Conservation (phyloP, 352 stramenopile species). For the Phytophthora pinifolia region DNA sequence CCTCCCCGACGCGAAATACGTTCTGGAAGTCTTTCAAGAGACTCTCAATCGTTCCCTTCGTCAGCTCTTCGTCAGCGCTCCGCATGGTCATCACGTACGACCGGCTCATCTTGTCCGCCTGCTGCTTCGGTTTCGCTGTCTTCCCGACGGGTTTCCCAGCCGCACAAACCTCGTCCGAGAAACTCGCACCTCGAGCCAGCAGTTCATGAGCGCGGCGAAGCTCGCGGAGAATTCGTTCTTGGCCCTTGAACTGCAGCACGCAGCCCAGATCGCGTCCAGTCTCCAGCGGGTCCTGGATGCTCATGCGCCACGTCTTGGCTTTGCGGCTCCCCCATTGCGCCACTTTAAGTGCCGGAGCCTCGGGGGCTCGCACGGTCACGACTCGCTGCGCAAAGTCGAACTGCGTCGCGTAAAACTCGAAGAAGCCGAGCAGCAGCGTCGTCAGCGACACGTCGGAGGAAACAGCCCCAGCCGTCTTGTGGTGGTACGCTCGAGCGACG, state of each 20-base stretch:
- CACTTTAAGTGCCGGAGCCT: slow-evolving; percentile 38
- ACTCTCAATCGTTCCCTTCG: slow-evolving; percentile 27
- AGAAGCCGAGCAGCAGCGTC: slow-evolving; percentile 94
- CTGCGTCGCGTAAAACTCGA: slow-evolving; percentile 95
- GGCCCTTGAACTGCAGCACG: slow-evolving; percentile 66
- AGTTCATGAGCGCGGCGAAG: slow-evolving; percentile 58
- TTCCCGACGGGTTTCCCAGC: slow-evolving; percentile 18
- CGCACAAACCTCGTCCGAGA: slow-evolving; percentile 41
- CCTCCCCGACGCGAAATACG: slow-evolving; percentile 39
- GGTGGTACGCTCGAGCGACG: slow-evolving; percentile 46
- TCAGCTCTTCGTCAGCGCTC: slow-evolving; percentile 38
- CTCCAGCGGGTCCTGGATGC: slow-evolving; percentile 87
- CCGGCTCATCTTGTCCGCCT: slow-evolving; percentile 24
- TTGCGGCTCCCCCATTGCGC: slow-evolving; percentile 47
- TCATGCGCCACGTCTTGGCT: slow-evolving; percentile 78
- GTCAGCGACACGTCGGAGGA: slow-evolving; percentile 40
- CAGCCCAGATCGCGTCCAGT: slow-evolving; percentile 74
- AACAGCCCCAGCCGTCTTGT: slow-evolving; percentile 4
- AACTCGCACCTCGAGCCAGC: slow-evolving; percentile 49
- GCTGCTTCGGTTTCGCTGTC: slow-evolving; percentile 12
- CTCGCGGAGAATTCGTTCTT: slow-evolving; percentile 66
- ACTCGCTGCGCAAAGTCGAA: slow-evolving; percentile 96
- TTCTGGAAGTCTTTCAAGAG: slow-evolving; percentile 41
- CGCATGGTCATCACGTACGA: slow-evolving; percentile 39
- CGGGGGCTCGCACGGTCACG: slow-evolving; percentile 86